Percentiles rank a stretch among this genome's conserved stretches.
These are phyloP conservation scores for Fragilaria crotonensis DNA, from an alignment of 108 stramenopile genomes.

Conservation along the genomic window DNA sequence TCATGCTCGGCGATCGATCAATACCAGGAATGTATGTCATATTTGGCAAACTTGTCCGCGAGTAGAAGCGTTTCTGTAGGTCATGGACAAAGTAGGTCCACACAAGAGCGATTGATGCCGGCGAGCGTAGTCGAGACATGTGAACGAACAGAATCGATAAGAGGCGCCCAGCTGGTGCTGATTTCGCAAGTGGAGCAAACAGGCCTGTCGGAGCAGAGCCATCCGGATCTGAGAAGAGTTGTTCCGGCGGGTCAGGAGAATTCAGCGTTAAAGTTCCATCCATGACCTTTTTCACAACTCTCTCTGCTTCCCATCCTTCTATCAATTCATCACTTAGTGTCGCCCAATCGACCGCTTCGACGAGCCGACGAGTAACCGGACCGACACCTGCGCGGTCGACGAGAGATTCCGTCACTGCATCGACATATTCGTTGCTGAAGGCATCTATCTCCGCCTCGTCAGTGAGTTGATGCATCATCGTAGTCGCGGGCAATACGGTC, in stretches of 20 bases:
- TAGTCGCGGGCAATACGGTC: slow-evolving; percentile 51
- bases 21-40: slow-evolving; percentile 59
- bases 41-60: slow-evolving; percentile 67
- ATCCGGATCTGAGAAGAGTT: slow-evolving; percentile 5
- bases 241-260: slow-evolving; percentile 55
- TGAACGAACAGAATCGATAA: slow-evolving; percentile 79
- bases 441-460: slow-evolving; percentile 34
- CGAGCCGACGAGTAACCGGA: slow-evolving; percentile 41
- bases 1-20: slow-evolving; percentile 28
- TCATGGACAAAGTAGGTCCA: slow-evolving; percentile 72
- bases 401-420: slow-evolving; percentile 26
- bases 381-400: slow-evolving; percentile 41
- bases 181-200: slow-evolving; percentile 36
- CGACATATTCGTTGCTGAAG: slow-evolving; percentile 31
- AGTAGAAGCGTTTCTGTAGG: slow-evolving; percentile 63
- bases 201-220: neutral
- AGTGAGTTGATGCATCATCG: slow-evolving; percentile 59
- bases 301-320: slow-evolving; percentile 26
- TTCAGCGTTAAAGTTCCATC: slow-evolving; percentile 17
- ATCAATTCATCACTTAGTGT: slow-evolving; percentile 43
- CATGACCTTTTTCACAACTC: slow-evolving; percentile 28
- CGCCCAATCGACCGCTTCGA: slow-evolving; percentile 78
- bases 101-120: slow-evolving; percentile 64
- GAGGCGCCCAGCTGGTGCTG: slow-evolving; percentile 71
- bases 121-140: slow-evolving; percentile 60